Evolutionary conservation across 495 filamentous ascomycete genomes (phyloP).

Genomic region (Stereocaulon alpinum): DNA sequence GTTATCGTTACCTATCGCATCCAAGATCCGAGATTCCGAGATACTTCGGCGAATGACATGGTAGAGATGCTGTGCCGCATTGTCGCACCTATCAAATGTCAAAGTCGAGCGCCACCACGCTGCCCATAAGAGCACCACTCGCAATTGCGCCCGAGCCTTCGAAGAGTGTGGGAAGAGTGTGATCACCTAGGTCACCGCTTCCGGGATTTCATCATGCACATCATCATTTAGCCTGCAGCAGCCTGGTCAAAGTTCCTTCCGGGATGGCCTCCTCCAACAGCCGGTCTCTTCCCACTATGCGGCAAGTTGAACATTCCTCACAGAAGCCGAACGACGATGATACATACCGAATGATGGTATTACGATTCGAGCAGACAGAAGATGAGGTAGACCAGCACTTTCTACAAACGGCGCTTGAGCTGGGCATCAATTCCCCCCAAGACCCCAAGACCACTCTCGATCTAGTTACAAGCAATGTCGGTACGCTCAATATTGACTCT

Average conservation of each 20-base stretch:
- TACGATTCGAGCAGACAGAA: conserved; percentile 20
- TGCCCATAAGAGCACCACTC: conserved; percentile 5
- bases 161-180: neutral
- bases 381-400: conserved; percentile 20
- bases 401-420: conserved; percentile 15
- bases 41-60: neutral
- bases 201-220: conserved; percentile 8
- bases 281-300: conserved; percentile 9
- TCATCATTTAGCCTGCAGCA: conserved; percentile 8
- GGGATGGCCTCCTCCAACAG: conserved; percentile 9
- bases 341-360: conserved; percentile 23
- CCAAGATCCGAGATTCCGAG: conserved; percentile 2
- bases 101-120: neutral
- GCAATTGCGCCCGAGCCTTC: neutral
- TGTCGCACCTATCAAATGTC: conserved; percentile 1
- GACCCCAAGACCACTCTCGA: conserved; percentile 20
- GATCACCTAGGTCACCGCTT: neutral
- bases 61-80: neutral
- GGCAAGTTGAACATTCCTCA: neutral
- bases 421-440: conserved; percentile 22
- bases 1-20: neutral
- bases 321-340: conserved; percentile 12
- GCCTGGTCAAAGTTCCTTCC: neutral
- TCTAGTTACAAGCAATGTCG: conserved; percentile 16
- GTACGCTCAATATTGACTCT: conserved; percentile 13